Conservation (phyloP, 768 basidiomycete genomes). For the Rhodotorula babjevae region DNA sequence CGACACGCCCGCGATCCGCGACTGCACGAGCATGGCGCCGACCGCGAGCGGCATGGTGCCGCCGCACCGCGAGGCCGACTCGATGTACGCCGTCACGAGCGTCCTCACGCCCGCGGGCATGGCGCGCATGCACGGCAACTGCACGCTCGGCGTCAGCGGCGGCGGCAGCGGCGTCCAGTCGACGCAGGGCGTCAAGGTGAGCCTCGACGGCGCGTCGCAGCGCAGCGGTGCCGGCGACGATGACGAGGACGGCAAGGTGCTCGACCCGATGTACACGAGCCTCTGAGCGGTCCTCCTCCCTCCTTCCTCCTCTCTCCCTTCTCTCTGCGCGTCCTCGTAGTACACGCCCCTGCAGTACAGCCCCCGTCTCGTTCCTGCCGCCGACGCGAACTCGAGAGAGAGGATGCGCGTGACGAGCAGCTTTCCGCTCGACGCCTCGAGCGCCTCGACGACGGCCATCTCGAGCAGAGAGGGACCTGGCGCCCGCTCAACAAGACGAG, state of each 20-base stretch:
- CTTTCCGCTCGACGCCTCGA: too few species aligned
- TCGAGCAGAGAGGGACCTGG: too few species aligned
- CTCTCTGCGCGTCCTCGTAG: too few species aligned
- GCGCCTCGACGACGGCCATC: too few species aligned
- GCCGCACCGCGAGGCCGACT: slow-evolving; percentile 11
- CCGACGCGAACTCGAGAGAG: too few species aligned
- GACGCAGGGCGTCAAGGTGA: background rate
- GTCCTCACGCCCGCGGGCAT: slow-evolving; percentile 26
- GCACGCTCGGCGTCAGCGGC: background rate
- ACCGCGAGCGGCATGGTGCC: slow-evolving; percentile 18
- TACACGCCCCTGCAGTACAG: background rate
- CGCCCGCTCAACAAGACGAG: too few species aligned
- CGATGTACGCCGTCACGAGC: slow-evolving; percentile 30
- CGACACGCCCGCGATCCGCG: slow-evolving; percentile 31
- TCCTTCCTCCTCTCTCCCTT: too few species aligned
- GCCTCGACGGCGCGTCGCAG: background rate
- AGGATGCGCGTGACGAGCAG: too few species aligned
- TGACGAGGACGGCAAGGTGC: background rate
- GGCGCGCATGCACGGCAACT: slow-evolving; percentile 17
- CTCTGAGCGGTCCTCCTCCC: background rate
- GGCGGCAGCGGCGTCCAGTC: too few species aligned
- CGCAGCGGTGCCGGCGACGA: background rate
- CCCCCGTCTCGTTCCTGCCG: too few species aligned
- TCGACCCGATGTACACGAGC: background rate
- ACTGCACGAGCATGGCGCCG: slow-evolving; percentile 9